Base-by-base conservation (phyloP, 2,329 filamentous ascomycete species). In the Cryphonectria carpinicola region DNA sequence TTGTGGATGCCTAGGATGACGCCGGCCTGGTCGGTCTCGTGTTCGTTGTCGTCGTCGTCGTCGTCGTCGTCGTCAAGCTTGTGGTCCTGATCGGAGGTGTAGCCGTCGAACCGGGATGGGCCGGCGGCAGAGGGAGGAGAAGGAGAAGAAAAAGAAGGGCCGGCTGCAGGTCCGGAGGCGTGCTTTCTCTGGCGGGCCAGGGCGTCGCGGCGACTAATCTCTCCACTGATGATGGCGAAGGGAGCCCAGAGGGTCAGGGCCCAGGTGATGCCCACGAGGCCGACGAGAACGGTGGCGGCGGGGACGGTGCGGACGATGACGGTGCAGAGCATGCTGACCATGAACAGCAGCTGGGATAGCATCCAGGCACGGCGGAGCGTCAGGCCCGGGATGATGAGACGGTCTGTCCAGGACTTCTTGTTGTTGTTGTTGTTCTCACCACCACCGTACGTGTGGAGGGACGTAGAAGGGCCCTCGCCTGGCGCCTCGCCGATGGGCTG, bases 1-100 rank as follows among this genome's bases (percentile, higher is more conserved):
- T 98, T 98, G 84, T 98, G 95, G 68, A 98, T 94, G 11, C 95
- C 95, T 2, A 98, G 87, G 61, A 98, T 94, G 56, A 98, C 92
- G 58, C 95, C 94, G 5, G 94, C 93, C 78, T 96, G 92, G 76
- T 95, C 92, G 2, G 88, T 84, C 54, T 88, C 86, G 39, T 88
- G 85, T 62, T 87, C 80, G 37, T 88, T 85, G 63, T 87, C 80
- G 10, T 80, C 80, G 13, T 75, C 76, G 37, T 79, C 74, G 37
- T 88, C 85, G 63, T 87, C 80, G 10, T 80, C 80, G 13, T 75
- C 76, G 37, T 79, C 74, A 4, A 78, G 74, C 39, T 80, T 73
- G 14, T 77, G 74, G 62, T 77, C 73, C 41, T 76, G 74, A 39
- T 79, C 77, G 1, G 76, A 77, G 8, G 74, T 76, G 61, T 78